phyloP scores from a whole-genome alignment of 495 filamentous ascomycete genomes.

The Aspergillus baeticus region DNA sequence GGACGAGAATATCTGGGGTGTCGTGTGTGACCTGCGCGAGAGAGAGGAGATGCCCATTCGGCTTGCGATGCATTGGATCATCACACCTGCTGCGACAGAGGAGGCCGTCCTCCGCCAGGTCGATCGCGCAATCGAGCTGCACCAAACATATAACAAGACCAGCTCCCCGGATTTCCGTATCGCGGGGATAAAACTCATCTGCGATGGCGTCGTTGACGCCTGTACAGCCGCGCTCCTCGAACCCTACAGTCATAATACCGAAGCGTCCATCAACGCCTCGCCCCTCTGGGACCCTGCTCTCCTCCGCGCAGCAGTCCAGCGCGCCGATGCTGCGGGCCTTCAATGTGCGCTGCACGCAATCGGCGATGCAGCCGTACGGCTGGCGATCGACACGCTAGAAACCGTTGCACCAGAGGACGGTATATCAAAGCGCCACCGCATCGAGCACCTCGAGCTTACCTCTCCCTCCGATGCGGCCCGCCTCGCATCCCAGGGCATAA shows the following conservation, averaged over 20 bases:
- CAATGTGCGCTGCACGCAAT: constrained; percentile 66
- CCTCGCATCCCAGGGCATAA: constrained; percentile 55
- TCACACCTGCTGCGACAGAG: constrained; percentile 45
- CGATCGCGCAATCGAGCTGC: constrained; percentile 58
- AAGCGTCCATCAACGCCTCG: constrained; percentile 13
- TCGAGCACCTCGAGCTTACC: constrained; percentile 63
- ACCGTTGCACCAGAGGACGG: constrained; percentile 20
- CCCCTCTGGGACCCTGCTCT: constrained; percentile 52
- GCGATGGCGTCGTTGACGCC: constrained; percentile 65
- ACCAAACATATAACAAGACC: constrained; percentile 39
- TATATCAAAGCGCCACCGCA: constrained; percentile 46
- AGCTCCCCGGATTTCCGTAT: constrained; percentile 55
- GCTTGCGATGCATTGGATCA: constrained; percentile 61
- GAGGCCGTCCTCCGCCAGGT: constrained; percentile 51
- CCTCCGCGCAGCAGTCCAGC: constrained; percentile 48
- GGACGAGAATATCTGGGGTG: constrained; percentile 57
- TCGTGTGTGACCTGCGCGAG: constrained; percentile 38
- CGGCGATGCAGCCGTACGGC: constrained; percentile 55
- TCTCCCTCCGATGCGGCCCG: constrained; percentile 49
- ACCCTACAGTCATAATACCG: constrained; percentile 49
- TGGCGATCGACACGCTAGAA: constrained; percentile 53
- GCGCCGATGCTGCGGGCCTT: constrained; percentile 49
- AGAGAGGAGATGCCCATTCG: constrained; percentile 42
- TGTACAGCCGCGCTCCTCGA: constrained; percentile 63
- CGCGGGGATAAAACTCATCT: constrained; percentile 67